Conservation (phyloP, 78 protist genomes). For the Andalucia godoyi region DNA sequence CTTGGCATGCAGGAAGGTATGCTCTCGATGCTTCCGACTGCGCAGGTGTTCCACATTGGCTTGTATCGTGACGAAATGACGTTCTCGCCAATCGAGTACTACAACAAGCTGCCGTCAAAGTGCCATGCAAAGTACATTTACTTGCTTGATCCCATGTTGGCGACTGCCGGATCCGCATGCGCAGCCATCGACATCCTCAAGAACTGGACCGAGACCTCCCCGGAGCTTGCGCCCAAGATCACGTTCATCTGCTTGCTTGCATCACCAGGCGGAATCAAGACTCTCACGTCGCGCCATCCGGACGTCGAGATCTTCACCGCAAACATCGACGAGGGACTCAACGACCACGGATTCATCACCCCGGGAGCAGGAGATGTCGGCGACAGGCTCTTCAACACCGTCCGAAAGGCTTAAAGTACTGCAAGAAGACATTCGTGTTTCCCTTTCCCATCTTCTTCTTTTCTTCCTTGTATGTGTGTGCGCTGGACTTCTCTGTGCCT, state of each 20-base stretch:
- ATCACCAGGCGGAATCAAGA: background rate
- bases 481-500: too few species aligned
- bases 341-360: background rate
- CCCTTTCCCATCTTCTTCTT: too few species aligned
- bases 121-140: background rate
- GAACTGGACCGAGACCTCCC: too few species aligned
- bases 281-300: background rate
- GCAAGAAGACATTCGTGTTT: too few species aligned
- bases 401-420: too few species aligned
- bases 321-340: slow-evolving; percentile 2
- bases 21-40: background rate
- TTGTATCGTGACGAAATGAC: background rate
- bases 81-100: background rate
- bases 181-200: slow-evolving; percentile 5
- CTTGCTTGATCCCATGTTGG: slow-evolving; percentile 50
- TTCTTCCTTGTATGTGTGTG: too few species aligned
- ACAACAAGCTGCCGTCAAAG: slow-evolving; percentile 15
- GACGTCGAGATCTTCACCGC: background rate
- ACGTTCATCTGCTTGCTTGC: background rate
- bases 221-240: background rate
- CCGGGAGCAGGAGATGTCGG: slow-evolving; percentile 2
- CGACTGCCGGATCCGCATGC: slow-evolving; percentile 35
- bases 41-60: background rate
- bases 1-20: background rate
- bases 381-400: background rate